phyloP scores from a whole-genome alignment of 2,329 filamentous ascomycete genomes.

The Cladosporium sp. region DNA sequence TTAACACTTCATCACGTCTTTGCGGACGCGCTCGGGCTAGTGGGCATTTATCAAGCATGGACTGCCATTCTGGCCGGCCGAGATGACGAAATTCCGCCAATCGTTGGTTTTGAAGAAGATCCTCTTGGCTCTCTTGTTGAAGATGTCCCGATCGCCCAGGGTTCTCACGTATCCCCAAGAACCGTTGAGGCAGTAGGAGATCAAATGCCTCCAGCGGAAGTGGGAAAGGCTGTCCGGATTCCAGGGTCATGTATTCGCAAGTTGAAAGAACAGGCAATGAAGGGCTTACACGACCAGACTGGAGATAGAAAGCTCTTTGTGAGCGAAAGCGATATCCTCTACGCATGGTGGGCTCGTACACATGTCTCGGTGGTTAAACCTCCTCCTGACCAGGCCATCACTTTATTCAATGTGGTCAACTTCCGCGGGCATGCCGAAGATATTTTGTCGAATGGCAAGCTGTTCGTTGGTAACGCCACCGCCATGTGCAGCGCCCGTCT shows the following conservation, averaged over 20 bases:
- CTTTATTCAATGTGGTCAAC: constrained; percentile 25
- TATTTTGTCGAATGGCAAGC: background rate
- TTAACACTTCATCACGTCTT: constrained; percentile 23
- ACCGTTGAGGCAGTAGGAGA: background rate
- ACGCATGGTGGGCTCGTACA: constrained; percentile 19
- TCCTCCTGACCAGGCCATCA: constrained; percentile 16
- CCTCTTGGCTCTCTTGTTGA: constrained; percentile 21
- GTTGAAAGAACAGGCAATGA: constrained; percentile 15
- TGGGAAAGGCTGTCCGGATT: constrained; percentile 7
- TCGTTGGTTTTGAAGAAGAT: constrained; percentile 21
- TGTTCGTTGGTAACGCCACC: constrained; percentile 8
- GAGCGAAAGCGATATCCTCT: constrained; percentile 26
- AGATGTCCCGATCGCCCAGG: constrained; percentile 17
- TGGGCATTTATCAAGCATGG: constrained; percentile 22
- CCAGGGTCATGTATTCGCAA: constrained; percentile 16
- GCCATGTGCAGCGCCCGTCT: background rate
- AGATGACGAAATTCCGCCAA: constrained; percentile 18
- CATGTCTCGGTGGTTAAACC: constrained; percentile 7
- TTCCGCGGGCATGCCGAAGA: constrained; percentile 21
- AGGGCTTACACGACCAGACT: constrained; percentile 15
- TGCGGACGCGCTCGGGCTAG: constrained; percentile 21
- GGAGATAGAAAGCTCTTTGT: constrained; percentile 17
- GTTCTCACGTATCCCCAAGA: constrained; percentile 13
- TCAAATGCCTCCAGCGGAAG: background rate
- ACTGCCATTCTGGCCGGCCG: constrained; percentile 22